A percentile compares a stretch with the other conserved stretches of the same genome.
phyloP scores from a whole-genome alignment of 306 rosid species.

The Spatholobus suberectus region DNA sequence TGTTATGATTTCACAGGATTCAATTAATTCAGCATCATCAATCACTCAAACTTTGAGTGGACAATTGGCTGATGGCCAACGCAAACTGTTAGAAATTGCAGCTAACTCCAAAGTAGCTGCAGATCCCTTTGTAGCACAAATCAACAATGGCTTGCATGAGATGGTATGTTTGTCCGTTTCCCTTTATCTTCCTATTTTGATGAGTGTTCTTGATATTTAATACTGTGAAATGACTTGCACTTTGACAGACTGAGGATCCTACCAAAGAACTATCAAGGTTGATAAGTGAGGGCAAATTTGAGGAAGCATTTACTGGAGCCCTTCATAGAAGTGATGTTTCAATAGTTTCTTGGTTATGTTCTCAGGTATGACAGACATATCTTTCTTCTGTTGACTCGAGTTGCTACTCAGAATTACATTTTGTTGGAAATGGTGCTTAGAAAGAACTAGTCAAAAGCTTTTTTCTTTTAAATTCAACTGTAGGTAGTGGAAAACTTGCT shows the following conservation, averaged over 20 bases:
- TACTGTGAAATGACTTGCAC: conserved; percentile 20
- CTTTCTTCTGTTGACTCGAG: conserved; percentile 4
- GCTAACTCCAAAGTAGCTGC: conserved; percentile 54
- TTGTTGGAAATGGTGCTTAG: conserved; percentile 22
- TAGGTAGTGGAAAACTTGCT: conserved; percentile 1
- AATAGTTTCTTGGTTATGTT: conserved; percentile 77
- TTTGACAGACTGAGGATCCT: conserved; percentile 67
- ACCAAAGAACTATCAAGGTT: conserved; percentile 70
- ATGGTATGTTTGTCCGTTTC: conserved; percentile 49
- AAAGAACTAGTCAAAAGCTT: conserved; percentile 5
- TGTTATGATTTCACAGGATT: conserved; percentile 56
- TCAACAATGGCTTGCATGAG: conserved; percentile 69
- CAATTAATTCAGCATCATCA: conserved; percentile 74
- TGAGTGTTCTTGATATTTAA: conserved; percentile 22
- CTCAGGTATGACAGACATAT: conserved; percentile 61
- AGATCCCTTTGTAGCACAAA: conserved; percentile 57
- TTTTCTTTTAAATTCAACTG: background rate
- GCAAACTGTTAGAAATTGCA: conserved; percentile 59
- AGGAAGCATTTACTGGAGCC: conserved; percentile 75
- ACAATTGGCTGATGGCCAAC: conserved; percentile 70
- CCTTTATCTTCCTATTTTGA: conserved; percentile 13
- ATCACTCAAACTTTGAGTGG: conserved; percentile 71
- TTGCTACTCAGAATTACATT: conserved; percentile 14
- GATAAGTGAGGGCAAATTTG: conserved; percentile 63
- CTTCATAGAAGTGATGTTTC: conserved; percentile 69